Conservation (phyloP, 2,329 filamentous ascomycete species). For the Calonectria fujianensis region DNA sequence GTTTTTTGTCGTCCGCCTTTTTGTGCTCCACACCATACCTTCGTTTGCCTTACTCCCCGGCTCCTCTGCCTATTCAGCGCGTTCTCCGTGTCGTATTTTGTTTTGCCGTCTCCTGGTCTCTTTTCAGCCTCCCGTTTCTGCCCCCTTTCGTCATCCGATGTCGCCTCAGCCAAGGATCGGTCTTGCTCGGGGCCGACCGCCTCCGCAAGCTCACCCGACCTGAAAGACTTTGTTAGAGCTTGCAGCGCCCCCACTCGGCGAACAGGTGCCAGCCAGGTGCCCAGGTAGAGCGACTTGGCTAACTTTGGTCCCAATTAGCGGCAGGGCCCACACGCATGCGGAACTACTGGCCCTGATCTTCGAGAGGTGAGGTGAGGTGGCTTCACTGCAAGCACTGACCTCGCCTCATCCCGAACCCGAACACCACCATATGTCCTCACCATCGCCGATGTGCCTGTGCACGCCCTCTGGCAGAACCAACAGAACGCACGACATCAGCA, state of each 20-base stretch:
- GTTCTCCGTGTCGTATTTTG: background rate
- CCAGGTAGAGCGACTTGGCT: slow-evolving; percentile 36
- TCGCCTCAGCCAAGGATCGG: slow-evolving; percentile 31
- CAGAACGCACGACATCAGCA: slow-evolving; percentile 23
- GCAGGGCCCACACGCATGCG: slow-evolving; percentile 23
- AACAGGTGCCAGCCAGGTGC: slow-evolving; percentile 29
- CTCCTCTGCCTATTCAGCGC: background rate
- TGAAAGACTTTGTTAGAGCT: slow-evolving; percentile 46
- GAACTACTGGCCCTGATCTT: slow-evolving; percentile 12
- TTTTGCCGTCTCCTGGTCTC: slow-evolving; percentile 1
- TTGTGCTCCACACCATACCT: background rate
- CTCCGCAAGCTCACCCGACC: slow-evolving; percentile 51
- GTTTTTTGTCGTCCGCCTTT: background rate
- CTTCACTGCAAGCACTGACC: slow-evolving; percentile 34
- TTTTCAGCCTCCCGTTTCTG: slow-evolving; percentile 25
- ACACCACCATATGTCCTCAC: slow-evolving; percentile 30
- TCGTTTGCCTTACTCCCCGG: background rate
- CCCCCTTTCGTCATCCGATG: slow-evolving; percentile 40
- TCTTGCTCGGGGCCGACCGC: slow-evolving; percentile 33
- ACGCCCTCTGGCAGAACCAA: slow-evolving; percentile 19
- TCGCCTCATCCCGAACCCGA: slow-evolving; percentile 30
- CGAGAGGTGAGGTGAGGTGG: slow-evolving; percentile 20
- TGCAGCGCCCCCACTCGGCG: slow-evolving; percentile 30
- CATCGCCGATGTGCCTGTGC: slow-evolving; percentile 10
- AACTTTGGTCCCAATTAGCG: slow-evolving; percentile 29